Evolutionary conservation across 371 early-diverging fungal genomes (phyloP), one percentile per base, ranked within the genome.

Genomic region (Apophysomyces trapeziformis): DNA sequence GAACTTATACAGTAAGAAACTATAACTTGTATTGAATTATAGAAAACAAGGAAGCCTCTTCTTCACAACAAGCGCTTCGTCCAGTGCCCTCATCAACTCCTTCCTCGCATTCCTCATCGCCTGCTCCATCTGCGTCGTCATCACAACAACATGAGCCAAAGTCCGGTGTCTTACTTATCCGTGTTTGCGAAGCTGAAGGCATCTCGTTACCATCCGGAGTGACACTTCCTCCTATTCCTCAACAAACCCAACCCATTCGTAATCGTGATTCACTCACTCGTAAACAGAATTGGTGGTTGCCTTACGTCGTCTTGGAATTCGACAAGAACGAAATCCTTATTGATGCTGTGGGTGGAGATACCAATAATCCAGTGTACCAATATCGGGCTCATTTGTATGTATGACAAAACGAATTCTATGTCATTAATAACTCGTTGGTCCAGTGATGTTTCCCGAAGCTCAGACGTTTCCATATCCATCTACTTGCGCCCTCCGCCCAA

Each of bases 321-420:
- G 97, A 96, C 81, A 94, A 94, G 87, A 95, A 95, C 75, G 95
- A 96, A 77, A 85, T 94, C 41, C 82, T 94, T 61, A 92, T 93
- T 35, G 88, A 92, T 70, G 91, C 94, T 14, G 76, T 90, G 14
- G 93, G 90, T 36, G 91, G 92, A 37, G 92, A 91, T 67, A 79
- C 89, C 58, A 77, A 79, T 26, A 89, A 88, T 65, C 92, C 95
- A 13, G 76, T 88, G 38, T 96, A 95, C 91, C 89, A 93, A 63
- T 92, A 94, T 77, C 80, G 91, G 61, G 93, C 95, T 38, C 86
- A 90, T 69, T 96, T 96, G 95, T 96, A 90, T 89, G 90, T 88
- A 50, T 50, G 54, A 50, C 54, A 50, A 50, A 50, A 16, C 7
- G 37, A 37, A 50, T 64, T 61, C 39, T 50, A 12, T 54, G 58